Base-by-base conservation (phyloP, 257 asterid genomes). In the Solanum pimpinellifolium region DNA sequence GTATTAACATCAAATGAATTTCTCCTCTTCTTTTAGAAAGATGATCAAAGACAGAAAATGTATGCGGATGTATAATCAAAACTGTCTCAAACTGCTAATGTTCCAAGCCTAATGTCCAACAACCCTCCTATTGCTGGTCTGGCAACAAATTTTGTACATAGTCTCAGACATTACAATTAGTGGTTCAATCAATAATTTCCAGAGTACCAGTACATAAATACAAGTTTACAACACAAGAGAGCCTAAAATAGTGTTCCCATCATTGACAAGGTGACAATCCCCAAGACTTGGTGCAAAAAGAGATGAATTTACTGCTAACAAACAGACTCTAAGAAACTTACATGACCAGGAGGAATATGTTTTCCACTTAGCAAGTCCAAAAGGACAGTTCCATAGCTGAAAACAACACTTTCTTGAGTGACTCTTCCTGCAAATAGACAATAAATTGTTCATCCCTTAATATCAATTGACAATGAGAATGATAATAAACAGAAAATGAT, bases 361-460 rank as follows among this genome's bases (percentile, higher is more conserved):
- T 96, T 97, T 90, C 99, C 99, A 89, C 99, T 97, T 76, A 97
- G 99, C 89, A 97, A 97, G 94, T 97, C 99, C 92, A 97, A 92
- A 87, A 97, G 97, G 68, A 97, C 98, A n/a, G 99, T 97, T 88
- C 99, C 99, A 83, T 95, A 95, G 94, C 99, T 97, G 92, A 96
- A 97, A 86, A 92, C 94, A 88, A 97, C 99, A 93, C 99, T 97
- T 94, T 97, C 98, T 76, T 91, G 99, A 86, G 99, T 97, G 83
- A 97, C 99, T 94, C 99, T 94, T 85, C 99, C 99, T 97, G 86
- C 91, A 91, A 49, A 90, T 86, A 90, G 87, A 92, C 56, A 82
- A 20, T 39, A 44, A 66, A 33, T 41, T 15, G 16, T 41, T 83
- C 85, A 37, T 35, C 25, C 77, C 42, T 31, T 16, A 69, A 74